Percentiles rank a stretch among this genome's conserved stretches.
Evolutionary conservation across 1,139 yeast species (phyloP).

Genomic region (Suhomyces taliae): DNA sequence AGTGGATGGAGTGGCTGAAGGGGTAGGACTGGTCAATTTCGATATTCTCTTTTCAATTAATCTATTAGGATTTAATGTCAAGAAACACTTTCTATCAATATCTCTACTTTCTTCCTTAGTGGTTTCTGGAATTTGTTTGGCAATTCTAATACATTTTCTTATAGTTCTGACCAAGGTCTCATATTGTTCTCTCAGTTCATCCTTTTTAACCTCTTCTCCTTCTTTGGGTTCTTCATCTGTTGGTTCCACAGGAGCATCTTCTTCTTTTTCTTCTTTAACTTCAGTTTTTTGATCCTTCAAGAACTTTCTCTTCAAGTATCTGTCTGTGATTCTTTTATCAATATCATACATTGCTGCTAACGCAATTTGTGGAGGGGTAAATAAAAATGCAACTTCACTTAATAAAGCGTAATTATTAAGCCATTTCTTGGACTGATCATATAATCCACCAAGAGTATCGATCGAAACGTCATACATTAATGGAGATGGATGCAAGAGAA

Average conservation of each 20-base stretch:
- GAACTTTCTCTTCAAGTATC: slow-evolving; percentile 66
- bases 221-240: slow-evolving; percentile 13
- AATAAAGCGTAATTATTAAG: slow-evolving; percentile 63
- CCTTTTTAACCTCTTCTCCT: slow-evolving; percentile 13
- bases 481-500: slow-evolving; percentile 44
- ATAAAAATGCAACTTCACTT: slow-evolving; percentile 74
- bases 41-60: slow-evolving; percentile 43
- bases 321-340: slow-evolving; percentile 62
- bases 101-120: slow-evolving; percentile 60
- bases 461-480: slow-evolving; percentile 38
- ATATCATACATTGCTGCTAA: slow-evolving; percentile 74
- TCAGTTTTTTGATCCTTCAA: slow-evolving; percentile 17
- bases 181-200: slow-evolving; percentile 28
- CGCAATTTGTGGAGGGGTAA: slow-evolving; percentile 94
- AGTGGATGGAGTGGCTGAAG: not conserved
- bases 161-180: slow-evolving; percentile 47
- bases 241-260: not conserved
- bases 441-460: slow-evolving; percentile 52
- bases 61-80: slow-evolving; percentile 58
- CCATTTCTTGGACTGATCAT: slow-evolving; percentile 67
- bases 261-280: slow-evolving; percentile 8
- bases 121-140: slow-evolving; percentile 45
- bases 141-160: slow-evolving; percentile 48
- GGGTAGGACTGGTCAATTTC: slow-evolving; percentile 18
- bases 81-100: slow-evolving; percentile 64